Evolutionary conservation across 805 yeast genomes (phyloP), one percentile per base, ranked within the genome.

Genomic region (Ogataea ganodermae): DNA sequence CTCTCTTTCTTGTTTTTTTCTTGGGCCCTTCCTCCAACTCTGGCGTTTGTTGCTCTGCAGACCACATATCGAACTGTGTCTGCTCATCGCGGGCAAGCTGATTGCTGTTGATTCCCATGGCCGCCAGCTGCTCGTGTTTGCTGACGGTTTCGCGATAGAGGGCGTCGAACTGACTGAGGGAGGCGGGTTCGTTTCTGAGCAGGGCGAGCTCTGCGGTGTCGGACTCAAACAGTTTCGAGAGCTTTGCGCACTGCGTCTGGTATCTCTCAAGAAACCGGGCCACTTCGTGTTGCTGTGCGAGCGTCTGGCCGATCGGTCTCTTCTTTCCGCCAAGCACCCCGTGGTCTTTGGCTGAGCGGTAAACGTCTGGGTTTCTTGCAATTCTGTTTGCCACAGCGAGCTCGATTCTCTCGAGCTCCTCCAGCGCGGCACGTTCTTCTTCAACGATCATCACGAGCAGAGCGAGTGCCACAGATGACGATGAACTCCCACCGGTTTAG

Each of bases 331-430:
- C 62, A 38, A 67, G 59, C 17, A 70, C 64, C 2, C 61, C 61
- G 52, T 67, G 57, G 44, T 57, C 44, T 51, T 42, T 12, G 55
- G 56, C 10, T 47, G 64, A 59, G 10, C 28, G 74, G 32, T 78
- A 72, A 2, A 87, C 49, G 14, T 68, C 71, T 0, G 92, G 90
- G 57, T 86, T 84, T 47, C 81, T 59, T 42, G 72, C 70, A 3
- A 89, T 67, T 44, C 97, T 69, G 39, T 75, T 76, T 0, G 84
- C 65, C 0, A 89, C 73, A 0, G 89, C 89, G 23, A 67, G 58
- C 57, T 91, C 95, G 3, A 92, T 75, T 2, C 79, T 67, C 52
- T 91, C 96, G 16, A 87, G 63, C 60, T 86, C 94, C 57, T 84
- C 89, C 6, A 80, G 49, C 1, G 67, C 46, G 3, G 55, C 45